Conservation (phyloP, 192 early-diverging fungal species). For the Umbelopsis vinacea region DNA sequence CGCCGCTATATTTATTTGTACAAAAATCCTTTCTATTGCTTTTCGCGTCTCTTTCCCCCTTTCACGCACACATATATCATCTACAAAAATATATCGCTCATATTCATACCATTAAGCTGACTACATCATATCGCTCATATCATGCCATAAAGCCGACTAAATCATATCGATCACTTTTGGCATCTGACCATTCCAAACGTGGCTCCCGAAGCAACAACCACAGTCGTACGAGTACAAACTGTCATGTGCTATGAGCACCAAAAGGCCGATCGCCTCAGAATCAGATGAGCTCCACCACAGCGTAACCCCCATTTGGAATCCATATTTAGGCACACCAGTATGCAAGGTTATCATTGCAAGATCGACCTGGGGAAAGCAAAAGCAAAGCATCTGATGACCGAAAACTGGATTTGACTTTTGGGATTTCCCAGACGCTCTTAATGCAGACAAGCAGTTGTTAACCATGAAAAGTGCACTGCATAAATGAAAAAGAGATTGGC, state of each 20-base stretch:
- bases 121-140: background rate
- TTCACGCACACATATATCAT: conserved; percentile 1
- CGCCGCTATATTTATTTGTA: background rate
- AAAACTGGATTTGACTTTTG: too few relatives aligned
- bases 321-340: too few relatives aligned
- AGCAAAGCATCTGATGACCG: too few relatives aligned
- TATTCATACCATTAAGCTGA: background rate
- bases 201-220: background rate
- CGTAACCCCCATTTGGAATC: too few relatives aligned
- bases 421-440: too few relatives aligned
- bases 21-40: background rate
- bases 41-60: background rate
- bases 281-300: background rate
- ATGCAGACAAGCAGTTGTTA: too few relatives aligned
- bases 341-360: too few relatives aligned
- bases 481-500: too few relatives aligned
- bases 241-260: conserved; percentile 7
- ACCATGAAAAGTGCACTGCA: too few relatives aligned
- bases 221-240: background rate
- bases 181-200: background rate
- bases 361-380: too few relatives aligned
- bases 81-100: background rate
- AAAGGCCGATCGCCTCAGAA: background rate
- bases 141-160: background rate
- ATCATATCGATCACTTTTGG: background rate